phyloP scores from a whole-genome alignment of 2,329 filamentous ascomycete genomes.

The Plenodomus biglobosus region DNA sequence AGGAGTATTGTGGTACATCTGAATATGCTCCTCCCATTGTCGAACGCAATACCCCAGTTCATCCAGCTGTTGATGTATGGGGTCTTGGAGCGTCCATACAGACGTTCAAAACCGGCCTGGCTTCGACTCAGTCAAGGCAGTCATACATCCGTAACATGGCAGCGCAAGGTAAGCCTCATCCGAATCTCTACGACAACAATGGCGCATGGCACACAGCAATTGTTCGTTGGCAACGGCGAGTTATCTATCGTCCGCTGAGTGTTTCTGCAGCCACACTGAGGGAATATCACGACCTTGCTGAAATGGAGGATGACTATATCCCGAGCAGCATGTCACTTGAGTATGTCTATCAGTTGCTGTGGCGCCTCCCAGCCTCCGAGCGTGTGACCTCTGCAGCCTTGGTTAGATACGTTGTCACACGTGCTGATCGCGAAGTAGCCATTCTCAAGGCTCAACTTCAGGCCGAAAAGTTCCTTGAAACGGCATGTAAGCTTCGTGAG shows the following conservation, averaged over 20 bases:
- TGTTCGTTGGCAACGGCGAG: slow-evolving; percentile 5
- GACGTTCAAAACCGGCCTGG: slow-evolving; percentile 13
- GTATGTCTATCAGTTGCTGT: background rate
- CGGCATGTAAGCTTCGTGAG: background rate
- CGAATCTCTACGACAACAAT: background rate
- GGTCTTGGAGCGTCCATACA: slow-evolving; percentile 28
- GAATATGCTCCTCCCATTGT: slow-evolving; percentile 22
- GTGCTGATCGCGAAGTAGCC: background rate
- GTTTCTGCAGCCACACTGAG: background rate
- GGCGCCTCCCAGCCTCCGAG: background rate
- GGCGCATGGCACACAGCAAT: background rate
- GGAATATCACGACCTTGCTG: background rate
- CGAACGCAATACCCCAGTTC: slow-evolving; percentile 7
- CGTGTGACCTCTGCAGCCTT: background rate
- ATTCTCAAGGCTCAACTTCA: background rate
- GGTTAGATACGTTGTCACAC: background rate
- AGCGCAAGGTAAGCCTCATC: background rate
- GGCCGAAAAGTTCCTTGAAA: background rate
- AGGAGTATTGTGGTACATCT: slow-evolving; percentile 16
- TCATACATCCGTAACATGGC: slow-evolving; percentile 3
- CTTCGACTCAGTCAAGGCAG: slow-evolving; percentile 9
- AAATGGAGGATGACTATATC: background rate
- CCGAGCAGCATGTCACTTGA: background rate
- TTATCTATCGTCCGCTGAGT: slow-evolving; percentile 21
- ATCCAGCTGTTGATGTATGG: slow-evolving; percentile 25